Conservation (phyloP, 2,329 filamentous ascomycete genomes). For the Colletotrichum sp. region DNA sequence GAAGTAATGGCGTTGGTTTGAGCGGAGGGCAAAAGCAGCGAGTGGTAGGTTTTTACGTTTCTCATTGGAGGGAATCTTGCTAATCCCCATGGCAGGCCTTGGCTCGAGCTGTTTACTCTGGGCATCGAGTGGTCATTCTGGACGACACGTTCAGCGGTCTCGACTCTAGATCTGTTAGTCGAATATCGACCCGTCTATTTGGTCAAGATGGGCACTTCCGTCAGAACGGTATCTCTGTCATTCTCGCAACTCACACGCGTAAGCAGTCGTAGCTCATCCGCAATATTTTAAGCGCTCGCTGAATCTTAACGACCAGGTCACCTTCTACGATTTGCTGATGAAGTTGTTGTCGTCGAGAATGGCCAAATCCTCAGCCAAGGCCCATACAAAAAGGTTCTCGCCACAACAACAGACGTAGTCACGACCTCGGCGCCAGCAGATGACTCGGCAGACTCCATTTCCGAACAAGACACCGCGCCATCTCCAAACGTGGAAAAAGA, state of each 20-base stretch:
- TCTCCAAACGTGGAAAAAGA: neutral
- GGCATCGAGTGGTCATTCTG: neutral
- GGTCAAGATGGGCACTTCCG: neutral
- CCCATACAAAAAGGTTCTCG: neutral
- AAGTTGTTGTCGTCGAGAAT: neutral
- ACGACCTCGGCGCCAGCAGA: neutral
- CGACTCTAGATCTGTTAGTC: neutral
- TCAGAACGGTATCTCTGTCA: neutral
- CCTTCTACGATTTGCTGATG: neutral
- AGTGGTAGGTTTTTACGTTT: neutral
- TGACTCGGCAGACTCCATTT: neutral
- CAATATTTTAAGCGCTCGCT: neutral
- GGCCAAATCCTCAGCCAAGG: neutral
- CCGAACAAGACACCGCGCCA: neutral
- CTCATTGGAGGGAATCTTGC: no score
- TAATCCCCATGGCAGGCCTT: neutral
- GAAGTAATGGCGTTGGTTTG: neutral
- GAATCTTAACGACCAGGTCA: neutral
- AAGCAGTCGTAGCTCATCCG: neutral
- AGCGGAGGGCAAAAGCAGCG: constrained; percentile 8
- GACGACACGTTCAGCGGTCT: constrained; percentile 4
- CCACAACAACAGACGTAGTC: neutral
- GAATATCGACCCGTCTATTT: neutral
- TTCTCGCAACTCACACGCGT: constrained; percentile 3
- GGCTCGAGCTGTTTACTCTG: neutral